Base-by-base conservation (phyloP, 306 rosid species). In the Vigna nakashimae region DNA sequence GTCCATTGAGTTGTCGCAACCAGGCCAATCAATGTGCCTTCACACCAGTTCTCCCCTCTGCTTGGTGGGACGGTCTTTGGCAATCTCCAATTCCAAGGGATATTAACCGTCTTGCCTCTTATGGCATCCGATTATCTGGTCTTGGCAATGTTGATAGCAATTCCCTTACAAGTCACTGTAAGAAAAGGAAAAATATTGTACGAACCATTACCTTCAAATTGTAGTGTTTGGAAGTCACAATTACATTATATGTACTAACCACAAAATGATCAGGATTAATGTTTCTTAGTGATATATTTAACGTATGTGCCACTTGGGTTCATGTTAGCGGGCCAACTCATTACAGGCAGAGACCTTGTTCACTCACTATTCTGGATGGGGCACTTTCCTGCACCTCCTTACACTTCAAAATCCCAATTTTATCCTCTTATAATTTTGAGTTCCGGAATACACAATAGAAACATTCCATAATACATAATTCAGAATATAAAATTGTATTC, bases 21-120 rank as follows among this genome's bases (percentile, higher is more conserved):
- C 98, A 94, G 85, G 82, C 66, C 1, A 68, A 76, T 57, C 98
- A 94, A 74, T 94, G 98, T 62, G 97, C 97, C 13, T 82, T 83
- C 80, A 89, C 98, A 0, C 97, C 98, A 16, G 77, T 94, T 79
- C 97, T 92, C 58, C 98, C 97, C 77, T 91, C 97, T 48, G 97
- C 85, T 9, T 94, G 98, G 97, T 94, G 95, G 95, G 98, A 94
- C 28, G 92, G 95, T 48, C 85, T 86, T 77, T 92, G 91, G 98
- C 98, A 94, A 63, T 94, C 98, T 55, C 98, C 98, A 6, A 87
- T 92, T 82, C 88, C 89, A 1, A 87, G 95, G 40, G 98, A 92
- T 60, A 72, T 84, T 58, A 84, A 81, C 36, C 86, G 90, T 68
- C 82, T 94, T 83, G 92, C 88, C 5, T 80, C 83, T 26, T 94